Evolutionary conservation across 1,139 yeast species (phyloP).

Genomic region (Taiozyma sp.): DNA sequence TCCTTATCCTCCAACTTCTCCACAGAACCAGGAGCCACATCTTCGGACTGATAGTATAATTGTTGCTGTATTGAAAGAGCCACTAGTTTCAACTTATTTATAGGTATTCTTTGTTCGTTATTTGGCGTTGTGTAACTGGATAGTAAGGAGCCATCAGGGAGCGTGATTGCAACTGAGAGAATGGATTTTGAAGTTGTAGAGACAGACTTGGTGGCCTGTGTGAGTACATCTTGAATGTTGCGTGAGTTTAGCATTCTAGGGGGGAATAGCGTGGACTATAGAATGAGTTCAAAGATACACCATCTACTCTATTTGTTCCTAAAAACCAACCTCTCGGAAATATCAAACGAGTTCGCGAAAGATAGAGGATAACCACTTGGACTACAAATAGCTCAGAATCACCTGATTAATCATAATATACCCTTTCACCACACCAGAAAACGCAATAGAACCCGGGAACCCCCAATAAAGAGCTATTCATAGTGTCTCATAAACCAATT

Average conservation of each 20-base stretch:
- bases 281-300: neutral
- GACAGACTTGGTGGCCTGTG: slow-evolving; percentile 15
- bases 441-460: neutral
- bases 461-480: slow-evolving; percentile 12
- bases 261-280: neutral
- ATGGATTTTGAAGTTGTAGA: slow-evolving; percentile 17
- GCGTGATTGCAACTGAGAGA: slow-evolving; percentile 16
- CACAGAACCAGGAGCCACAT: neutral
- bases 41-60: neutral
- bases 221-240: slow-evolving; percentile 2
- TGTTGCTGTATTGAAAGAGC: slow-evolving; percentile 11
- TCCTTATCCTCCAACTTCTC: slow-evolving; percentile 9
- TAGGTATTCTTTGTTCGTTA: neutral
- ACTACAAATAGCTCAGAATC: neutral
- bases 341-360: neutral
- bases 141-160: slow-evolving; percentile 18
- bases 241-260: slow-evolving; percentile 3
- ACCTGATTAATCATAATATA: neutral
- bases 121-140: slow-evolving; percentile 8
- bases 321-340: neutral
- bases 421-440: neutral
- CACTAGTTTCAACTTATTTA: slow-evolving; percentile 17
- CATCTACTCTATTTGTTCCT: neutral
- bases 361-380: neutral
- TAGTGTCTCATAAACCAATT: slow-evolving; percentile 45